Conservation (phyloP, 305 asterid genomes). For the Lippia alba region DNA sequence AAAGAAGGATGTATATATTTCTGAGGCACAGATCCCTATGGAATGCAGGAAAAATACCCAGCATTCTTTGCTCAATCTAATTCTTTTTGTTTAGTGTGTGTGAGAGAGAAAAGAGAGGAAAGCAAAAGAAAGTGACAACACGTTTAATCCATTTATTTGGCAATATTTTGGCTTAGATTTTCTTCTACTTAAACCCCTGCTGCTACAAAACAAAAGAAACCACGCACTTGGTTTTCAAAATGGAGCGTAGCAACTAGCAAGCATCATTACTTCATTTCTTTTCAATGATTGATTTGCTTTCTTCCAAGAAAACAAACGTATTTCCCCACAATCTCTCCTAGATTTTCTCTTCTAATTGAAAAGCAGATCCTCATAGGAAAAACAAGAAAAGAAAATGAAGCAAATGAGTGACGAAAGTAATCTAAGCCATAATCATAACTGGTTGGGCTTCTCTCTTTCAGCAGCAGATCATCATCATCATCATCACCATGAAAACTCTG, state of each 20-base stretch:
- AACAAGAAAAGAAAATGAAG: constrained; percentile 29
- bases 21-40: constrained; percentile 83
- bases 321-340: too few species aligned
- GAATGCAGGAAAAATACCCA: constrained; percentile 72
- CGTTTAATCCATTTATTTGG: constrained; percentile 28
- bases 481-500: constrained; percentile 51
- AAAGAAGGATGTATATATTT: constrained; percentile 62
- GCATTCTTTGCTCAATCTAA: constrained; percentile 72
- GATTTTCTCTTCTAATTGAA: constrained; percentile 11
- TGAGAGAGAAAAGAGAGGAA: constrained; percentile 28
- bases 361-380: constrained; percentile 8
- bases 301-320: too few species aligned
- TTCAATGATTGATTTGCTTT: constrained; percentile 59
- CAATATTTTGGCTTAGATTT: constrained; percentile 40
- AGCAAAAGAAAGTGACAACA: constrained; percentile 35
- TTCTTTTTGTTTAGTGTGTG: constrained; percentile 78
- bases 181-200: constrained; percentile 41
- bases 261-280: constrained; percentile 54
- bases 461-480: constrained; percentile 37
- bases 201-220: constrained; percentile 54
- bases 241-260: constrained; percentile 32
- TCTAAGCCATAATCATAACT: constrained; percentile 40
- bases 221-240: constrained; percentile 33
- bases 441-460: constrained; percentile 77
- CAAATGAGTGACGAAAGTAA: constrained; percentile 44